Evolutionary conservation across 2,329 filamentous ascomycete genomes (phyloP), one percentile per base, ranked within the genome.

Genomic region (Pleurostoma richardsiae): DNA sequence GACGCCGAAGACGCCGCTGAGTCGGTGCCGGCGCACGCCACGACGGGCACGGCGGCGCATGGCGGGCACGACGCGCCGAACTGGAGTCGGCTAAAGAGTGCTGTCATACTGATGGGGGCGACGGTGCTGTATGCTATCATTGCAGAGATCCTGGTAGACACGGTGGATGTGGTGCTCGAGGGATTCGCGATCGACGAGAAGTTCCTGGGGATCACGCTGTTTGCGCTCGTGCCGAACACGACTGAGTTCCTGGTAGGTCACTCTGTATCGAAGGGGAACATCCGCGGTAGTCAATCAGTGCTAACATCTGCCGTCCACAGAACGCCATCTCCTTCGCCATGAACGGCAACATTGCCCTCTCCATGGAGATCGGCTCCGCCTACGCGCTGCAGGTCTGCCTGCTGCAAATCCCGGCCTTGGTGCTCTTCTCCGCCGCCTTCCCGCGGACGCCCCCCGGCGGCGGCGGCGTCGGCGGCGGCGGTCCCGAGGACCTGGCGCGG

Each of bases 311-410:
- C 19, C 19, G 19, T 2, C n/a, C 8, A 4, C 38, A 90, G 84
- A 99, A 99, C 67, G 94, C 92, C 63, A 99, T 99, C 49, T 96
- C 91, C 1, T 99, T 99, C 64, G 94, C 94, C 45, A 99, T 99
- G 92, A 97, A 99, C 61, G 94, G 94, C 50, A 99, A 99, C 66
- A 97, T 99, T 66, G 94, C 94, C 0, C 73, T 99, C 19, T 96
- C 90, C 36, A 99, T 99, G 94, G 94, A 99, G 63, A 99, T 99
- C 56, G 94, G 94, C 55, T 96, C 91, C 1, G 92, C 92, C 3
- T 99, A 99, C 62, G 94, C 94, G 2, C 75, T 99, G 40, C 94
- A 99, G 67, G 94, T 99, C 43, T 96, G 92, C 62, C 77, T 99
- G 29, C 77, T 99, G 26, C 94, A 99, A 63, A 91, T 97, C 26